phyloP scores from a whole-genome alignment of 306 rosid species.

The Dalbergia cultrata region DNA sequence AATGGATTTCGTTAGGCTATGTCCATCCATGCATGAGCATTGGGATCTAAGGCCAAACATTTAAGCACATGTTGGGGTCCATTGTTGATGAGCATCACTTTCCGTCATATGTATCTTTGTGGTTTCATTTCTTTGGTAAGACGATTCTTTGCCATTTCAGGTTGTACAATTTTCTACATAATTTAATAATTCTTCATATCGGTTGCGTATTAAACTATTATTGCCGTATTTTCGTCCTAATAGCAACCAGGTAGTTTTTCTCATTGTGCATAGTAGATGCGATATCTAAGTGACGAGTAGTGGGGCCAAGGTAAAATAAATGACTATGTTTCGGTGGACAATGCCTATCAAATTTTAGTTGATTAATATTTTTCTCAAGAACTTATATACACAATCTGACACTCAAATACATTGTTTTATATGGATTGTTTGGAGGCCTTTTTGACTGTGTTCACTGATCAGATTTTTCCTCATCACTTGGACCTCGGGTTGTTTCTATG shows the following conservation, averaged over 20 bases:
- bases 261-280: background rate
- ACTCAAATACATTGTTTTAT: too few relatives aligned
- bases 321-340: slow-evolving; percentile 29
- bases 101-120: background rate
- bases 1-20: background rate
- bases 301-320: slow-evolving; percentile 30
- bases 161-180: background rate
- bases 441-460: too few relatives aligned
- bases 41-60: background rate
- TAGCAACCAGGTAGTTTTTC: slow-evolving; percentile 3
- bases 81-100: slow-evolving; percentile 6
- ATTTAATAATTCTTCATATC: background rate
- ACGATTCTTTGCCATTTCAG: background rate
- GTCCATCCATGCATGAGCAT: background rate
- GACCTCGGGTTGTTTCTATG: too few relatives aligned
- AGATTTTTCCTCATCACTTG: too few relatives aligned
- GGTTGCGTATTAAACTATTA: background rate
- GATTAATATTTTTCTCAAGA: background rate
- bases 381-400: too few relatives aligned
- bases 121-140: too few relatives aligned
- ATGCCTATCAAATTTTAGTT: slow-evolving; percentile 23
- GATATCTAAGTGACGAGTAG: background rate
- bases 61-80: background rate
- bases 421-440: too few relatives aligned
- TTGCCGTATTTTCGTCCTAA: slow-evolving; percentile 8